Percentiles rank a stretch among this genome's conserved stretches.
phyloP scores from a whole-genome alignment of 2,329 filamentous ascomycete genomes.

The Hypoxylon sp. region DNA sequence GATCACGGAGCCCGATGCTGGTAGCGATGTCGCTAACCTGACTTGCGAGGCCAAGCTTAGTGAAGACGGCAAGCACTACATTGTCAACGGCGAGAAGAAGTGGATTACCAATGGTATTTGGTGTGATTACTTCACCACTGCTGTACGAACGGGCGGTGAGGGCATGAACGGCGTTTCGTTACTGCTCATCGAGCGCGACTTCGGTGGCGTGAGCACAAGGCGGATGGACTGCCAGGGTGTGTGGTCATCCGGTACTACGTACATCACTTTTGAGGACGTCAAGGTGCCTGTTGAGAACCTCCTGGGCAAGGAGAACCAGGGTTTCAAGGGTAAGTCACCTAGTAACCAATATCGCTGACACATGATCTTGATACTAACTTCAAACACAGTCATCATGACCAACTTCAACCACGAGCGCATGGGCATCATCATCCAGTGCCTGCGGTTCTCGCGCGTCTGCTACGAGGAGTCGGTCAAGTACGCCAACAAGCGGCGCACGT shows the following conservation, averaged over 20 bases:
- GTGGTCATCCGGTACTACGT: constrained; percentile 94
- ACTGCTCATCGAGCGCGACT: constrained; percentile 89
- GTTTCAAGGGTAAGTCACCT: constrained; percentile 79
- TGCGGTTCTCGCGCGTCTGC: constrained; percentile 96
- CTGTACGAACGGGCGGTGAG: constrained; percentile 87
- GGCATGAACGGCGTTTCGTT: constrained; percentile 96
- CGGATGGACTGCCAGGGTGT: constrained; percentile 99
- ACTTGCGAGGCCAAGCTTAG: constrained; percentile 95
- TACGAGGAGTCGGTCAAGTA: constrained; percentile 98
- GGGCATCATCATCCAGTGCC: constrained; percentile 96
- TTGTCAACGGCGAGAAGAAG: constrained; percentile 99
- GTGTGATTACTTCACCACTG: constrained; percentile 97
- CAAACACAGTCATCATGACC: constrained; percentile 87
- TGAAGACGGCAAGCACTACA: constrained; percentile 98
- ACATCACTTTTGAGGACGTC: constrained; percentile 98
- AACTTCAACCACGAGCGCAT: constrained; percentile 99
- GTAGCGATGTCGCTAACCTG: constrained; percentile 94
- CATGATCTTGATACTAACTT: constrained; percentile 16
- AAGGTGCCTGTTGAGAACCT: constrained; percentile 99
- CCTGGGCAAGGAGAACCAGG: constrained; percentile 97
- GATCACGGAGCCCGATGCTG: constrained; percentile 96
- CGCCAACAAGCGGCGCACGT: constrained; percentile 95
- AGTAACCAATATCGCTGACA: not conserved
- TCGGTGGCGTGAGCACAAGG: constrained; percentile 89
- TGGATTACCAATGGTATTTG: constrained; percentile 99